Evolutionary conservation across 441 rosid species (phyloP).

Genomic region (Gossypium gossypioides): DNA sequence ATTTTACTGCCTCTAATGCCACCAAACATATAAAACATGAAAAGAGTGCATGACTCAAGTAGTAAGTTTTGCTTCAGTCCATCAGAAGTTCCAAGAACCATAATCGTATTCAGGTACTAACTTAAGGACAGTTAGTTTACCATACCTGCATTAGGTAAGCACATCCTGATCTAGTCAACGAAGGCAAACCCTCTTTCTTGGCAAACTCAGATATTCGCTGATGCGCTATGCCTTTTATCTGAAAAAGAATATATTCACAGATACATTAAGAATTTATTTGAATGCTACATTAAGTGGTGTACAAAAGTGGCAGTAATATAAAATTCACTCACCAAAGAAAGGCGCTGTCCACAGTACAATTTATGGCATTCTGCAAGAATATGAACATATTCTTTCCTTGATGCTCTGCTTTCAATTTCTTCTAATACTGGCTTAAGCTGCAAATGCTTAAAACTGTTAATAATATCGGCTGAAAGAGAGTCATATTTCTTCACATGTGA

Average conservation of each 20-base stretch:
- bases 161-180: slow-evolving; percentile 94
- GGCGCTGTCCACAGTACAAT: slow-evolving; percentile 87
- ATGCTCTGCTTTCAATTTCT: slow-evolving; percentile 87
- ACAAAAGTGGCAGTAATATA: background rate
- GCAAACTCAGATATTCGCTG: slow-evolving; percentile 84
- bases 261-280: background rate
- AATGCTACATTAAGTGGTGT: background rate
- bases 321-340: slow-evolving; percentile 61
- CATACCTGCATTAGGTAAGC: slow-evolving; percentile 89
- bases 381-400: slow-evolving; percentile 81
- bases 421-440: slow-evolving; percentile 88
- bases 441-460: slow-evolving; percentile 20
- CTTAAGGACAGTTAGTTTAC: background rate
- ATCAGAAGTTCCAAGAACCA: background rate
- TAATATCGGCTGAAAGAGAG: background rate
- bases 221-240: slow-evolving; percentile 87
- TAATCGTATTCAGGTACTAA: background rate
- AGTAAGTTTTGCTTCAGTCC: background rate
- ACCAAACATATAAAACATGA: slow-evolving; percentile 11
- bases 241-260: slow-evolving; percentile 11
- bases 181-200: slow-evolving; percentile 83
- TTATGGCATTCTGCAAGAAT: slow-evolving; percentile 87
- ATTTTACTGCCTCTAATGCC: background rate
- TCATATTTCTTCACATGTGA: background rate
- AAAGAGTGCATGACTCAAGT: slow-evolving; percentile 7